These are phyloP conservation scores for Sphagnum tenellum DNA, from an alignment of 225 moss, liverwort and hornwort species.

Conservation along the genomic window DNA sequence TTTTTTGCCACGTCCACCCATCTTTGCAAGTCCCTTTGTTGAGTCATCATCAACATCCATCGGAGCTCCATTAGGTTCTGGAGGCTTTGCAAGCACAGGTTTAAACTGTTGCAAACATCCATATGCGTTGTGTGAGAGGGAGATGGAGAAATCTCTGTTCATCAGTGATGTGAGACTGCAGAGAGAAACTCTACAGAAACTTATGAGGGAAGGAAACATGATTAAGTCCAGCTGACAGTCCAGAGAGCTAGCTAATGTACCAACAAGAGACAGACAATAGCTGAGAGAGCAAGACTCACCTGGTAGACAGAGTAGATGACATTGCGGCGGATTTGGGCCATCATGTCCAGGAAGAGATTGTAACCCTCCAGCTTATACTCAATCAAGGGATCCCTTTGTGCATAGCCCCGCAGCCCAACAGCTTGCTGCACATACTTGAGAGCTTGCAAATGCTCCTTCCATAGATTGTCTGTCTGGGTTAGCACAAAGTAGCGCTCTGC, in stretches of 20 bases:
- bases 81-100: constrained; percentile 47
- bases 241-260: too few species aligned
- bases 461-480: constrained; percentile 89
- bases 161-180: not conserved
- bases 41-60: constrained; percentile 17
- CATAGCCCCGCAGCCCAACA: constrained; percentile 93
- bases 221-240: too few species aligned
- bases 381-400: constrained; percentile 90
- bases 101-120: constrained; percentile 32
- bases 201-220: not conserved
- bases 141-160: not conserved
- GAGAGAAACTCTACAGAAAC: too few species aligned
- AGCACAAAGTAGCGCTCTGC: constrained; percentile 94
- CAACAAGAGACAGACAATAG: not conserved
- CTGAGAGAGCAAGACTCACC: constrained; percentile 24
- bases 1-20: too few species aligned
- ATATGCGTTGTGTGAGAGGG: not conserved
- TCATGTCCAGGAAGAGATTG: constrained; percentile 93
- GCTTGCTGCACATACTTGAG: constrained; percentile 98
- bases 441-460: constrained; percentile 99
- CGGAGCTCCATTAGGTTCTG: constrained; percentile 26
- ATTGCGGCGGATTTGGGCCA: constrained; percentile 93
- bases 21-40: too few species aligned
- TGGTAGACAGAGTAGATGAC: constrained; percentile 98
- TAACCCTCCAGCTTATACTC: constrained; percentile 98